Conservation (phyloP, 2,329 filamentous ascomycete species). For the Talaromyces rugulosus region DNA sequence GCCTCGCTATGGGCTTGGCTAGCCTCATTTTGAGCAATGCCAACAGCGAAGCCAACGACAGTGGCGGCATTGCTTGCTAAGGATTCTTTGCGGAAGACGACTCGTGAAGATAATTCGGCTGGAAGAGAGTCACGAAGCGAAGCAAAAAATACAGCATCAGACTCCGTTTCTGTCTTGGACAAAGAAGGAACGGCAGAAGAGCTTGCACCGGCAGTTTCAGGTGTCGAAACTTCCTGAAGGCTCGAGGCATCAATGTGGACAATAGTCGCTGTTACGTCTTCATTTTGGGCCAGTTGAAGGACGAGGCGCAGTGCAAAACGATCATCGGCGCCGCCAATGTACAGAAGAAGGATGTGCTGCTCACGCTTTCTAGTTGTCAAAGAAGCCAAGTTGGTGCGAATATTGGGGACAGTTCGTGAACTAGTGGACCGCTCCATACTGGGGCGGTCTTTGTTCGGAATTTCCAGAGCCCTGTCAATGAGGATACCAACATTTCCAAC, state of each 20-base stretch:
- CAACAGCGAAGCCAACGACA: conserved; percentile 41
- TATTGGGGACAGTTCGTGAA: conserved; percentile 56
- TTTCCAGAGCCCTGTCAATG: conserved; percentile 66
- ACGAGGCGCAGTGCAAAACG: conserved; percentile 73
- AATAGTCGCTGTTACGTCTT: conserved; percentile 73
- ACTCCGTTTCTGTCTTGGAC: conserved; percentile 25
- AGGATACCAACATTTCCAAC: conserved; percentile 69
- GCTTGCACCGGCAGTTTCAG: conserved; percentile 4
- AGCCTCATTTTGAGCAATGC: conserved; percentile 56
- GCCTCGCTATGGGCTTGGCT: conserved; percentile 60
- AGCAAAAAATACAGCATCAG: conserved; percentile 54
- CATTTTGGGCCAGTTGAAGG: conserved; percentile 76
- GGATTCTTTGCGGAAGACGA: conserved; percentile 50
- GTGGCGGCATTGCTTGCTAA: conserved; percentile 23
- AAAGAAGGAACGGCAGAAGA: neutral
- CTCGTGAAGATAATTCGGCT: conserved; percentile 46
- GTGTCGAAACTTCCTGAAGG: conserved; percentile 1
- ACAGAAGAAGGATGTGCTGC: conserved; percentile 83
- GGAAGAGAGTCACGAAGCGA: conserved; percentile 55
- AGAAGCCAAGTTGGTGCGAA: conserved; percentile 54
- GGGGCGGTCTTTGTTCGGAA: conserved; percentile 21
- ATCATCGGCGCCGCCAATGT: conserved; percentile 81
- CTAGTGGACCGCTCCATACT: conserved; percentile 45
- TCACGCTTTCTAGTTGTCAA: conserved; percentile 42
- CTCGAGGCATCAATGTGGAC: conserved; percentile 50